phyloP scores from a whole-genome alignment of 805 yeast genomes.

The Candida maris region DNA sequence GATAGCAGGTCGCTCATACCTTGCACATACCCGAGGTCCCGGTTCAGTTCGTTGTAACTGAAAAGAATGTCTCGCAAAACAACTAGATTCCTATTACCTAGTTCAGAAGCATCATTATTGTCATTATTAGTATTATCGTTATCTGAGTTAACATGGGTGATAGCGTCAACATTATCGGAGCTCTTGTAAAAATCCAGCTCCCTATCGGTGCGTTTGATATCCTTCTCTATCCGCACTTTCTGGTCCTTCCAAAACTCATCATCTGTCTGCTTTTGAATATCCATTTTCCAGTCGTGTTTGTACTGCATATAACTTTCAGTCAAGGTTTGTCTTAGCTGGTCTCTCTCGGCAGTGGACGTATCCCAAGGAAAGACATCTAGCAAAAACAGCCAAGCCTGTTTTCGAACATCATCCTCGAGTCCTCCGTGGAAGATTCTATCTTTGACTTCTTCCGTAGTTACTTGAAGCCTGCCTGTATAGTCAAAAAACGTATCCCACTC shows the following conservation, averaged over 20 bases:
- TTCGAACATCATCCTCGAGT: conserved; percentile 52
- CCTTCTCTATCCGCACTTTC: conserved; percentile 85
- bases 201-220: conserved; percentile 88
- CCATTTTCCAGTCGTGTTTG: conserved; percentile 70
- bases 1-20: conserved; percentile 95
- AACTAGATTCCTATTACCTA: conserved; percentile 72
- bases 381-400: conserved; percentile 82
- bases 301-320: conserved; percentile 48
- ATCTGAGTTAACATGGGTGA: conserved; percentile 15
- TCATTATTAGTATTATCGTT: conserved; percentile 33
- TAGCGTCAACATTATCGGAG: too few species aligned
- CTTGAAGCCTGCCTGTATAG: conserved; percentile 61
- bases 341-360: conserved; percentile 65
- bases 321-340: conserved; percentile 51
- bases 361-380: conserved; percentile 89
- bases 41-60: conserved; percentile 82
- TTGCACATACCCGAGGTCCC: conserved; percentile 89
- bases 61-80: conserved; percentile 72
- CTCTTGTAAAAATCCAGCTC: conserved; percentile 59
- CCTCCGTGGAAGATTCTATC: conserved; percentile 91
- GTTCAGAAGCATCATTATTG: conserved; percentile 57
- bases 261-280: conserved; percentile 43
- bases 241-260: conserved; percentile 87
- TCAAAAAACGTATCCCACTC: conserved; percentile 91
- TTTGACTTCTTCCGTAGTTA: conserved; percentile 77